phyloP scores from a whole-genome alignment of 1,139 yeast species.

The Yamadazyma atmosphaerica region DNA sequence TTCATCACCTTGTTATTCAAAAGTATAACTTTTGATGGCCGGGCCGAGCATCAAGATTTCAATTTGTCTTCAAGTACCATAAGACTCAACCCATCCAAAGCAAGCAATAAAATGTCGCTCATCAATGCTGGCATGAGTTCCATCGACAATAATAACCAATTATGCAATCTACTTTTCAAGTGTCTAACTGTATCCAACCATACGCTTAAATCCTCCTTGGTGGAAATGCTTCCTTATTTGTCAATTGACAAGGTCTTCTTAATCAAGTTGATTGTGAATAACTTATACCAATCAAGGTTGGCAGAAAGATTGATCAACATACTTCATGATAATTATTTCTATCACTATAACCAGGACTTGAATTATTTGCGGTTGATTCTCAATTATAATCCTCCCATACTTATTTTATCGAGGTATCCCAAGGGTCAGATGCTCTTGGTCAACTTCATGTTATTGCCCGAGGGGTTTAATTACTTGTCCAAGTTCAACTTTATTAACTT shows the following conservation, averaged over 20 bases:
- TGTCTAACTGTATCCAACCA: constrained; percentile 59
- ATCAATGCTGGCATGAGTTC: not conserved
- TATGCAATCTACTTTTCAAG: constrained; percentile 65
- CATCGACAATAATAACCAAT: constrained; percentile 13
- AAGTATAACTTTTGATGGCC: constrained; percentile 53
- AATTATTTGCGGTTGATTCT: constrained; percentile 23
- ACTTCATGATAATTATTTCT: constrained; percentile 18
- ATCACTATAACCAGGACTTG: constrained; percentile 18
- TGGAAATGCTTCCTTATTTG: constrained; percentile 14
- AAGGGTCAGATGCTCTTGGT: constrained; percentile 30
- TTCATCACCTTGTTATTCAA: constrained; percentile 58
- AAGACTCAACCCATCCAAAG: too few species aligned
- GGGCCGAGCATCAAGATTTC: not conserved
- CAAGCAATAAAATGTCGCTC: not conserved
- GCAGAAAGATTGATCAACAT: constrained; percentile 51
- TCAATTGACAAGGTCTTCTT: constrained; percentile 39
- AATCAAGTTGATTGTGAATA: constrained; percentile 58
- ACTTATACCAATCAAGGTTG: constrained; percentile 46
- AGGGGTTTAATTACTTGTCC: constrained; percentile 39
- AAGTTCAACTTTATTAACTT: constrained; percentile 32
- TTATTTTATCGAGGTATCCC: constrained; percentile 23
- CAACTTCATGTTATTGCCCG: constrained; percentile 29
- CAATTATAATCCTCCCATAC: constrained; percentile 32
- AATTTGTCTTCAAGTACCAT: constrained; percentile 48
- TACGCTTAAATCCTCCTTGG: constrained; percentile 27